Evolutionary conservation across 139 green algal genomes (phyloP).

Genomic region (Cymbomonas tetramitiformis): DNA sequence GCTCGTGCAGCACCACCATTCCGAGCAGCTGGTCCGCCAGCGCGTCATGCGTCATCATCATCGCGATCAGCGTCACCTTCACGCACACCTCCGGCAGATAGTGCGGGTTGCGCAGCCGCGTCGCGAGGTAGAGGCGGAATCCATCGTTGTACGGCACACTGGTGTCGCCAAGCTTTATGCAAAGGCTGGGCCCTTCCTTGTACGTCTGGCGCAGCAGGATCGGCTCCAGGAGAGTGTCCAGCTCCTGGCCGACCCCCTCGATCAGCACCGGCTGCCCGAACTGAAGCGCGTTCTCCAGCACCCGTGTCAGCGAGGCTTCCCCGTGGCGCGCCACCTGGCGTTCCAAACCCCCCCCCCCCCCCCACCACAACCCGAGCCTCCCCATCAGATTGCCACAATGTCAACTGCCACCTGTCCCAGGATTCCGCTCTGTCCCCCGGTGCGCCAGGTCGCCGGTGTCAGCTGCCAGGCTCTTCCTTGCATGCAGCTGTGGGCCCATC

Average conservation of each 20-base stretch:
- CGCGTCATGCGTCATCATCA: conserved; percentile 57
- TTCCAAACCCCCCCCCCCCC: no score
- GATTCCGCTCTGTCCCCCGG: no score
- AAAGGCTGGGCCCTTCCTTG: conserved; percentile 26
- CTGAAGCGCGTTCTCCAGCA: conserved; percentile 33
- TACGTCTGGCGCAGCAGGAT: conserved; percentile 37
- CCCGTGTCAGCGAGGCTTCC: conserved; percentile 39
- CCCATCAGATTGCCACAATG: no score
- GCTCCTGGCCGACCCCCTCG: conserved; percentile 34
- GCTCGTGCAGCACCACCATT: conserved; percentile 49
- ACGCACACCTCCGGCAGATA: conserved; percentile 28
- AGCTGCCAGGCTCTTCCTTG: no score
- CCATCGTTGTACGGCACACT: conserved; percentile 25
- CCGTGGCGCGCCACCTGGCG: no score
- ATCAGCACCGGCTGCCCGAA: conserved; percentile 35
- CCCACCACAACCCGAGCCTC: no score
- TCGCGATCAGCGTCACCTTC: conserved; percentile 53
- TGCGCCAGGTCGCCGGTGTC: no score
- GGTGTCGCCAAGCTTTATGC: conserved; percentile 31
- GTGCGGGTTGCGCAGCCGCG: conserved; percentile 36
- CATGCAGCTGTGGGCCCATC: no score
- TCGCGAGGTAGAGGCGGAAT: conserved; percentile 45
- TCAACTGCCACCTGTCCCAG: no score
- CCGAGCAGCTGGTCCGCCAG: conserved; percentile 53
- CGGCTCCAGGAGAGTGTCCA: conserved; percentile 37